Evolutionary conservation across 2,329 filamentous ascomycete species (phyloP).

Genomic region (Ophiostoma populinum): DNA sequence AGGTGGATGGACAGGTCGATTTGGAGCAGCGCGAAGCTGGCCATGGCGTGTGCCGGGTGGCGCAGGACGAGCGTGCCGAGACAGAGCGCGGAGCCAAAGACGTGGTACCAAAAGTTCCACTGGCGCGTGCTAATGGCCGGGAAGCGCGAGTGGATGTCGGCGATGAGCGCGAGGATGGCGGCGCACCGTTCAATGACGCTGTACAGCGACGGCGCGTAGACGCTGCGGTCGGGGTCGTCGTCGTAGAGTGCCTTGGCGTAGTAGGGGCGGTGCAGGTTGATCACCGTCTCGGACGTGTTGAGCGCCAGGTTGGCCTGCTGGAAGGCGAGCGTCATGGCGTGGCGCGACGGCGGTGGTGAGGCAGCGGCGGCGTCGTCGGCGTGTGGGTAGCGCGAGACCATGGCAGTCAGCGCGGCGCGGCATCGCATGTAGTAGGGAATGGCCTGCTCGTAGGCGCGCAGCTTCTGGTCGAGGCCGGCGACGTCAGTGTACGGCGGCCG

Average conservation of each 20-base stretch:
- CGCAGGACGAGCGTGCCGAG: constrained; percentile 6
- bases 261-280: constrained; percentile 5
- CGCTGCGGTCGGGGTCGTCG: not conserved
- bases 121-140: constrained; percentile 5
- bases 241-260: constrained; percentile 6
- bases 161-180: constrained; percentile 1
- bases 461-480: not conserved
- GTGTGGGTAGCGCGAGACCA: no score
- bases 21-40: constrained; percentile 4
- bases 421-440: no score
- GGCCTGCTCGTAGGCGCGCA: not conserved
- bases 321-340: not conserved
- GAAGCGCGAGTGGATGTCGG: constrained; percentile 4
- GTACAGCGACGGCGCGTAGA: constrained; percentile 2
- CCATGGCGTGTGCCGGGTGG: constrained; percentile 4
- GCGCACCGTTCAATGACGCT: constrained; percentile 2
- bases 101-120: constrained; percentile 7
- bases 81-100: constrained; percentile 6
- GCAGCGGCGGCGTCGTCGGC: no score
- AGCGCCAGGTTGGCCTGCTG: constrained; percentile 2
- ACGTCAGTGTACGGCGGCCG: constrained; percentile 3
- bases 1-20: constrained; percentile 6
- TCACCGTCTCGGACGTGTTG: constrained; percentile 3
- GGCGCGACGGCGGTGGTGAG: no score
- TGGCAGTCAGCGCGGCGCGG: no score